Evolutionary conservation across 2,329 filamentous ascomycete species (phyloP).

Genomic region (Hypoxylon sp.): DNA sequence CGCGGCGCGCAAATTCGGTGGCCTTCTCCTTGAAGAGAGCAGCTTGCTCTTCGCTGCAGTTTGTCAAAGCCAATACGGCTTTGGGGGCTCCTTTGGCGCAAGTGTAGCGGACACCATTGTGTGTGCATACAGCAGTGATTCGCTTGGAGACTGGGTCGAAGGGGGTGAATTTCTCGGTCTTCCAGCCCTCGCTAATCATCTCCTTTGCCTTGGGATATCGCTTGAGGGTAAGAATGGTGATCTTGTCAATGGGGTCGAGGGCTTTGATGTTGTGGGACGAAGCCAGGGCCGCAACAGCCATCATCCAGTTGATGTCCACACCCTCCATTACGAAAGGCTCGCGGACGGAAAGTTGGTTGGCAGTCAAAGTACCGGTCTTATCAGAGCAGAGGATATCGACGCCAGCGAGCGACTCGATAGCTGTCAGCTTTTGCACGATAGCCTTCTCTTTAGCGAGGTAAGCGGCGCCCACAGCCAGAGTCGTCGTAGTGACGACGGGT

Average conservation of each 20-base stretch:
- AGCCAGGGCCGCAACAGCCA: constrained; percentile 78
- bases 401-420: constrained; percentile 79
- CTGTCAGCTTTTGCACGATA: constrained; percentile 80
- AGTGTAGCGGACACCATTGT: constrained; percentile 75
- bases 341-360: constrained; percentile 77
- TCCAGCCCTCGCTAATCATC: constrained; percentile 79
- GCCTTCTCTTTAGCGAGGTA: constrained; percentile 80
- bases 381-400: constrained; percentile 81
- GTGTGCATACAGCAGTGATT: constrained; percentile 75
- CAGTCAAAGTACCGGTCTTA: constrained; percentile 79
- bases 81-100: constrained; percentile 81
- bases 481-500: constrained; percentile 79
- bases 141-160: constrained; percentile 85
- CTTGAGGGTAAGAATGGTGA: constrained; percentile 78
- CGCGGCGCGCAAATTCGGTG: constrained; percentile 77
- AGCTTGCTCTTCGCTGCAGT: constrained; percentile 73
- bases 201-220: constrained; percentile 80
- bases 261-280: constrained; percentile 82
- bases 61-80: constrained; percentile 75
- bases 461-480: constrained; percentile 77
- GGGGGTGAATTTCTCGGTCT: constrained; percentile 80
- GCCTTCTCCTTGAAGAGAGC: constrained; percentile 77
- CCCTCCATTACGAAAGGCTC: constrained; percentile 79
- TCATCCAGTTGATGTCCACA: constrained; percentile 83
- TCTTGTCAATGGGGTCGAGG: constrained; percentile 80